Evolutionary conservation across 1,284 basidiomycete genomes (phyloP), one percentile per base, ranked within the genome.

Genomic region (Cryptococcus sp.): DNA sequence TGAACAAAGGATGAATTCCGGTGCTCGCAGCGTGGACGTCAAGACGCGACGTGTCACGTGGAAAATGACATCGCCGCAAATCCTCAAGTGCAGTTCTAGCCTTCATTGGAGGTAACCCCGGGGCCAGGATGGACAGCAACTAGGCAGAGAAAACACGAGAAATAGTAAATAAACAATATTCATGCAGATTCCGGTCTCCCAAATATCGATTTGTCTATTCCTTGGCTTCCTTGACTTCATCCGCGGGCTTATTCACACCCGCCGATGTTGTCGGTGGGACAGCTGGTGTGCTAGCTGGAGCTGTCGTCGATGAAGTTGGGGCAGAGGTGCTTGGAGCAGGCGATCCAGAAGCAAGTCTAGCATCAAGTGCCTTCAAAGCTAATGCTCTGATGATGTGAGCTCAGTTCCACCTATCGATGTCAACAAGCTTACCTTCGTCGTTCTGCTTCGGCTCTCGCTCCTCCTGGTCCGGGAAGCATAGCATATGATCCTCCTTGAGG

Each of bases 301-400:
- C 34, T 34, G 59, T 41, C 5, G 56, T 46, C 4, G 46, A 37
- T 35, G 56, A 31, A 8, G 56, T 38, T 10, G 60, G 49, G 8
- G 58, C 53, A 32, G 62, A 44, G 41, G 56, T 15, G 2, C 58
- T 30, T 5, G 61, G 61, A 5, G 60, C 59, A 30, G 68, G 66
- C 2, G 66, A 57, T 3, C 53, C 52, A 8, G 71, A 67, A 6
- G 94, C 90, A 58, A 97, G 74, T 32, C 93, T 83, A 67, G 95
- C 92, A 67, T 98, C 95, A 33, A 98, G 83, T 7, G 95, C 95
- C 74, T 97, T 95, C 63, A 98, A 79, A 42, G 95, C 95, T 81
- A 96, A 86, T 2, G 90, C 88, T 62, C 90, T 90, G 61, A 35
- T 13, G 2, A 8, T 4, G 38, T 52, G 33, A 58, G 56, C 15